Evolutionary conservation across 805 yeast species (phyloP).

Genomic region (Tetrapisispora namnaoensis): DNA sequence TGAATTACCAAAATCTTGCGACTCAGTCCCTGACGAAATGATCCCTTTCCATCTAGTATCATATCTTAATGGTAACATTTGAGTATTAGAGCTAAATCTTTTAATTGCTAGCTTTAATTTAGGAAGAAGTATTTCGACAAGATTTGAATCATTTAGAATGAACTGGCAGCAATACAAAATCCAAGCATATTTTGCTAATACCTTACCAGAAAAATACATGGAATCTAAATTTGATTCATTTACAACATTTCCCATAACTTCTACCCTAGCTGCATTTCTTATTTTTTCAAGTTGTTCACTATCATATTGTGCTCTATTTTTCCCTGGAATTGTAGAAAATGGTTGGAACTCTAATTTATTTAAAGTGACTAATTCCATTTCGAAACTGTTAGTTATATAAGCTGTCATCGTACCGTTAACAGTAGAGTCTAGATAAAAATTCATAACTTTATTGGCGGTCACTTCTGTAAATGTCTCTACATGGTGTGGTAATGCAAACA

Average conservation of each 20-base stretch:
- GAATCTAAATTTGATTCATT: constrained; percentile 52
- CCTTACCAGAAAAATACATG: constrained; percentile 87
- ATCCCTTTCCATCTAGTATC: constrained; percentile 49
- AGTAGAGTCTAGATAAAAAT: constrained; percentile 36
- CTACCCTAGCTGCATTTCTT: constrained; percentile 28
- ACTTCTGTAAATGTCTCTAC: constrained; percentile 33
- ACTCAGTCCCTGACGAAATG: constrained; percentile 37
- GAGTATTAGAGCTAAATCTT: constrained; percentile 33
- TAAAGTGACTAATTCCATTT: constrained; percentile 37
- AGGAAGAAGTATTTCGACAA: constrained; percentile 44
- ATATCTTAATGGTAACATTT: constrained; percentile 41
- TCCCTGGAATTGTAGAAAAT: constrained; percentile 28
- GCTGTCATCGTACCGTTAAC: constrained; percentile 41
- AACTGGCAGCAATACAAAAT: constrained; percentile 61
- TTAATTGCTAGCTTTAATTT: constrained; percentile 43
- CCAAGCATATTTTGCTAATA: constrained; percentile 81
- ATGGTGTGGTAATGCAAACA: constrained; percentile 67
- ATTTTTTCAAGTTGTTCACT: constrained; percentile 24
- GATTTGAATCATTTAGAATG: constrained; percentile 44
- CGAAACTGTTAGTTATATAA: constrained; percentile 33
- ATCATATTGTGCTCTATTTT: constrained; percentile 21
- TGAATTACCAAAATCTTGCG: constrained; percentile 59
- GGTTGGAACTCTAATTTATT: constrained; percentile 39
- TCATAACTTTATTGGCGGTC: constrained; percentile 13
- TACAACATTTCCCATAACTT: constrained; percentile 32